These are phyloP conservation scores for Aspergillus cavernicola DNA, from an alignment of 495 filamentous ascomycete species.

Conservation along the genomic window DNA sequence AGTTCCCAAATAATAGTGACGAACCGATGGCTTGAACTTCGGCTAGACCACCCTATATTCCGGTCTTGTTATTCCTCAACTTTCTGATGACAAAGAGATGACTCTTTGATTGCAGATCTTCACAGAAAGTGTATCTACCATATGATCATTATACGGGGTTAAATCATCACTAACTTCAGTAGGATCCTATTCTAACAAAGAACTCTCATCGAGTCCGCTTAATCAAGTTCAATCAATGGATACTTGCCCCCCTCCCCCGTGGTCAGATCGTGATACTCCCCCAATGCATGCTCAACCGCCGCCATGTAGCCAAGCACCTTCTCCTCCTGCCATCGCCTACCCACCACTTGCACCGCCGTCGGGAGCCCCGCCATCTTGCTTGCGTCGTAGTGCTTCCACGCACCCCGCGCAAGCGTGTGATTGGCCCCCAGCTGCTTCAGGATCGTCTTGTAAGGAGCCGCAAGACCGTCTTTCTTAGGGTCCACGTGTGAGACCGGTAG, in stretches of 20 bases:
- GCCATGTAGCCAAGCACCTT: constrained; percentile 87
- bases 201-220: too few relatives aligned
- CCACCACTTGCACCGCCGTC: constrained; percentile 83
- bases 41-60: too few relatives aligned
- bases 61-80: background rate
- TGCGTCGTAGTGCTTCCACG: constrained; percentile 86
- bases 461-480: constrained; percentile 60
- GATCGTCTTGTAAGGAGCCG: constrained; percentile 48
- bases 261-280: constrained; percentile 39
- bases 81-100: background rate
- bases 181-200: too few relatives aligned
- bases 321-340: constrained; percentile 83
- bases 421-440: constrained; percentile 43
- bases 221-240: constrained; percentile 58
- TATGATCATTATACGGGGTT: too few relatives aligned
- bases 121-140: too few relatives aligned
- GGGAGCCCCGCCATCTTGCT: constrained; percentile 81
- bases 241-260: constrained; percentile 55
- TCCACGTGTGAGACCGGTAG: constrained; percentile 87
- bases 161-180: too few relatives aligned
- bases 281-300: constrained; percentile 67
- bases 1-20: too few relatives aligned
- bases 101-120: background rate
- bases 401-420: constrained; percentile 75
- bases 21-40: too few relatives aligned